Base-by-base conservation (phyloP, 164 flowering plant species). In the Aristolochia californica region DNA sequence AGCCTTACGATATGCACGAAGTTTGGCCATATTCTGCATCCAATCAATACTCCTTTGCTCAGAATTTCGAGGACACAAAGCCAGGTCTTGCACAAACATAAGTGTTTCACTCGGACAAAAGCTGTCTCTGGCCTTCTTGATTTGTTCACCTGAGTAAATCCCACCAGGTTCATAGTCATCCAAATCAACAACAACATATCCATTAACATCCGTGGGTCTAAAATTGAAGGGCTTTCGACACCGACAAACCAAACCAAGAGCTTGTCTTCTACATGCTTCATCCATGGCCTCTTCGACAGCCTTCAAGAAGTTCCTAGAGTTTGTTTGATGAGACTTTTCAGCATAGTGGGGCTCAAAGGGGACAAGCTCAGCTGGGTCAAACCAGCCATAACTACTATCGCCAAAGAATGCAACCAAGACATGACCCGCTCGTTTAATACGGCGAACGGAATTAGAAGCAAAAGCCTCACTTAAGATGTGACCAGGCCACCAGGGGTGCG, bases 401-500 rank as follows among this genome's bases (percentile, higher is more conserved):
- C 99, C 99, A 62, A 84, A 94, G 61, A 94, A 94, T 0, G 99
- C 99, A 44, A 94, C 99, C 78, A 94, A 75, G 5, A 88, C 71
- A 71, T 79, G 79, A 15, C 94, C 97, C 17, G 74, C 87, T 45
- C 83, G 71, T 69, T 75, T 82, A 0, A 77, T 67, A 5, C 85
- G 71, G 25, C 86, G 73, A 4, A 90, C 96, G 0, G 85, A 73
- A 2, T 79, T n/a, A 2, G 91, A 53, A 0, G 93, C 99, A 68
- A 90, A 81, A 0, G 81, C 80, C 54, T 86, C 99, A 57, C 68
- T 77, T 28, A 69, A 88, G 5, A 94, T 74, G 48, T 83, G 88
- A 5, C 99, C 99, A 0, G 99, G 97, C 99, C 99, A 94, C 99
- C 99, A 94, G 0, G 99, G 99, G 48, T 94, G 99, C 2, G 97